Evolutionary conservation across 2,329 filamentous ascomycete species (phyloP).

Genomic region (Hortaea sp.): DNA sequence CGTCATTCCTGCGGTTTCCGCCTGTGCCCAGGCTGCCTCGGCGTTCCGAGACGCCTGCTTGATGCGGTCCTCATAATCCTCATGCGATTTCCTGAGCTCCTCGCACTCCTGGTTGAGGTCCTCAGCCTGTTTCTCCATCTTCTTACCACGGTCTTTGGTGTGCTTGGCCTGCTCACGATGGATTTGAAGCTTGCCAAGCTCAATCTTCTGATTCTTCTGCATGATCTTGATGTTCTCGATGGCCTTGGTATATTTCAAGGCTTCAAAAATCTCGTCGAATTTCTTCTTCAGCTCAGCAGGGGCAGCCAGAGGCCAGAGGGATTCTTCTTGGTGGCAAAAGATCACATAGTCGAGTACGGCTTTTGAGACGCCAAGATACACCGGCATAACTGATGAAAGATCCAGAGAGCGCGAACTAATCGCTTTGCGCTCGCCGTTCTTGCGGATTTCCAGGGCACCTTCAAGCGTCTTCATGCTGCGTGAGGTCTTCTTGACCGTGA

Average conservation of each 20-base stretch:
- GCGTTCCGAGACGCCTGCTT: conserved; percentile 41
- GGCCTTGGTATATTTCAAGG: conserved; percentile 90
- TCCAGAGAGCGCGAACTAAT: conserved; percentile 74
- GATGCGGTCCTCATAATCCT: conserved; percentile 51
- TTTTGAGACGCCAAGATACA: conserved; percentile 77
- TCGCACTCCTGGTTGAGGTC: conserved; percentile 59
- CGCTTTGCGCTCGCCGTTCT: conserved; percentile 67
- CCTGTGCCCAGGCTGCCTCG: conserved; percentile 61
- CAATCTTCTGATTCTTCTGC: conserved; percentile 69
- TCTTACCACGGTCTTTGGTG: conserved; percentile 76
- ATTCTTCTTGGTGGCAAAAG: conserved; percentile 98
- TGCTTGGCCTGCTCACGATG: conserved; percentile 68
- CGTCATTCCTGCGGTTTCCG: conserved; percentile 63
- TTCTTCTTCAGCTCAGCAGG: conserved; percentile 77
- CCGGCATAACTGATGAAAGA: conserved; percentile 52
- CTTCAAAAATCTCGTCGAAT: conserved; percentile 97
- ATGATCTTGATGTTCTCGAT: conserved; percentile 89
- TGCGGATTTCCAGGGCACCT: conserved; percentile 62
- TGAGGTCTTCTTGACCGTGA: conserved; percentile 73
- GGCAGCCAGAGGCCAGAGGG: conserved; percentile 90
- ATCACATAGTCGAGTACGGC: conserved; percentile 91
- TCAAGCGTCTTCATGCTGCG: conserved; percentile 75
- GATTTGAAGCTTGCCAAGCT: conserved; percentile 62
- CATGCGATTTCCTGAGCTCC: conserved; percentile 47
- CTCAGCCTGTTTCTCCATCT: conserved; percentile 33